Percentiles rank a stretch among this genome's conserved stretches.
These are phyloP conservation scores for Rosa persica DNA, from an alignment of 306 rosid genomes.

Conservation along the genomic window DNA sequence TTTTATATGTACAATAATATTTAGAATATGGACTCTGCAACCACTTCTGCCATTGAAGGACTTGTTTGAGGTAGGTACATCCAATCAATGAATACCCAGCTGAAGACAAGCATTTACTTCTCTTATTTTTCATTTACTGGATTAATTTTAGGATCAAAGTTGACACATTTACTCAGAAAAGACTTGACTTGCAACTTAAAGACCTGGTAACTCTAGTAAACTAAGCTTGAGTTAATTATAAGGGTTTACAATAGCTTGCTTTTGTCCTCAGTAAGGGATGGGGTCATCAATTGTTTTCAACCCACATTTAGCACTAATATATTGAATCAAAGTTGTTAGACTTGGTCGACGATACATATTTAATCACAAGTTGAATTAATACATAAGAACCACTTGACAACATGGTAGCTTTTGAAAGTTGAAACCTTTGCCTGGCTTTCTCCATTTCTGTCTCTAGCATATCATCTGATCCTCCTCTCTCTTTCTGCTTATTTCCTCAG, in stretches of 20 bases:
- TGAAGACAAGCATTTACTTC: too few relatives aligned
- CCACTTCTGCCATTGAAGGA: neutral
- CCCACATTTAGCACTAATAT: neutral
- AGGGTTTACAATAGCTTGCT: neutral
- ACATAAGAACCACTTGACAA: neutral
- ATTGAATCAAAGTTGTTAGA: neutral
- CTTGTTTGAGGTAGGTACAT: neutral
- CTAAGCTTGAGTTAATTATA: too few relatives aligned
- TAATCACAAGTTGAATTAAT: neutral
- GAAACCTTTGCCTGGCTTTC: neutral
- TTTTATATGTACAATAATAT: too few relatives aligned
- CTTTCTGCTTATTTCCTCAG: neutral
- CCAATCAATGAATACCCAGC: neutral
- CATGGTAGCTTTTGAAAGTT: too few relatives aligned
- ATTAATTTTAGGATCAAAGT: too few relatives aligned
- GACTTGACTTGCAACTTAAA: too few relatives aligned
- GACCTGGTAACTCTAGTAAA: too few relatives aligned
- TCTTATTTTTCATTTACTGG: too few relatives aligned
- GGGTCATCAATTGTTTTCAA: neutral
- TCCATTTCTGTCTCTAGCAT: neutral
- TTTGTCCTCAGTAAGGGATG: neutral
- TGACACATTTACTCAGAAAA: too few relatives aligned
- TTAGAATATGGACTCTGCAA: neutral
- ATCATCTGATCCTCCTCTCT: neutral
- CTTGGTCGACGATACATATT: neutral